Conservation (phyloP, 1,284 basidiomycete species). For the Puccinia coronata region DNA sequence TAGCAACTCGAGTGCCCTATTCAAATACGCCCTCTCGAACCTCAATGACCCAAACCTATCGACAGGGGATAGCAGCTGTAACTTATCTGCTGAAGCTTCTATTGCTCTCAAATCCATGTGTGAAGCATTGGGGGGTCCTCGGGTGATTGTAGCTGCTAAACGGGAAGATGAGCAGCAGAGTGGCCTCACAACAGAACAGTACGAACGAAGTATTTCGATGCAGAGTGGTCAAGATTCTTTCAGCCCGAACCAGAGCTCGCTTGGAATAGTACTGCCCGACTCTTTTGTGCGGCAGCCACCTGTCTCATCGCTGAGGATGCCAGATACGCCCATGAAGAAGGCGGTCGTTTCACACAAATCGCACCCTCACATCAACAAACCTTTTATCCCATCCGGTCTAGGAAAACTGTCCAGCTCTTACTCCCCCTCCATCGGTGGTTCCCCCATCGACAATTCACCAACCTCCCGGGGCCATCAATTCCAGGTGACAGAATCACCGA, state of each 20-base stretch:
- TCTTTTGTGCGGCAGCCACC: constrained; percentile 25
- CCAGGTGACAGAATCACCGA: not conserved
- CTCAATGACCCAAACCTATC: not conserved
- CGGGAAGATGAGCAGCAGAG: constrained; percentile 34
- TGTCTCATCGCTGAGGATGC: constrained; percentile 41
- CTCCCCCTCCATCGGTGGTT: constrained; percentile 1
- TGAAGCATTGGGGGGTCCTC: constrained; percentile 41
- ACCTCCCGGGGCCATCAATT: constrained; percentile 6
- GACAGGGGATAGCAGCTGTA: not conserved
- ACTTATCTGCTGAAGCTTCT: constrained; percentile 3
- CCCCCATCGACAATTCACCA: constrained; percentile 23
- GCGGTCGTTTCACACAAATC: constrained; percentile 20
- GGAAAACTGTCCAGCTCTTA: constrained; percentile 20
- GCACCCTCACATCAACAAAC: constrained; percentile 35
- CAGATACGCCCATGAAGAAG: constrained; percentile 49
- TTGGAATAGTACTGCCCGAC: constrained; percentile 14
- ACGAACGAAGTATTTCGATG: constrained; percentile 29
- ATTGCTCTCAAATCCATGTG: constrained; percentile 37
- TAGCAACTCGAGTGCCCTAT: constrained; percentile 28
- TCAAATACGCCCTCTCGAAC: constrained; percentile 7
- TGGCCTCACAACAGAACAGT: constrained; percentile 5
- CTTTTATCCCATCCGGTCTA: constrained; percentile 40
- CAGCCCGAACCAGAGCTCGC: constrained; percentile 5
- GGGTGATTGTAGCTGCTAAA: constrained; percentile 42
- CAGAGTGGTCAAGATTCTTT: not conserved